These are phyloP conservation scores for Discostella pseudostelligera DNA, from an alignment of 108 stramenopile species.

Conservation along the genomic window DNA sequence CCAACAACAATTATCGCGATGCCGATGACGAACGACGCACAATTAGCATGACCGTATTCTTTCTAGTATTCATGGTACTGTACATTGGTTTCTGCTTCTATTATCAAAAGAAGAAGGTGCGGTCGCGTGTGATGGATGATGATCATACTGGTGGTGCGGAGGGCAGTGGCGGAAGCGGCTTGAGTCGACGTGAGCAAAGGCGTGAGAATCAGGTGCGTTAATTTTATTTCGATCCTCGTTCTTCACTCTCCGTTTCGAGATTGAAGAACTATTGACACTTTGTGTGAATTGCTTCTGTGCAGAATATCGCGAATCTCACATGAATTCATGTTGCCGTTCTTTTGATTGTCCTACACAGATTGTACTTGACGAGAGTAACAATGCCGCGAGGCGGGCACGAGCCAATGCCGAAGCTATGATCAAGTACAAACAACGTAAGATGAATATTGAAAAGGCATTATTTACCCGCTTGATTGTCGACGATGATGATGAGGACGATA, in stretches of 20 bases:
- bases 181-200: neutral
- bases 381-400: constrained; percentile 17
- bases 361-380: constrained; percentile 30
- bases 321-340: no score
- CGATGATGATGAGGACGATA: constrained; percentile 3
- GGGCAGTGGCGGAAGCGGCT: neutral
- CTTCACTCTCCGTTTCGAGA: neutral
- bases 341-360: neutral
- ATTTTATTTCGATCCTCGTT: no score
- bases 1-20: no score
- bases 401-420: constrained; percentile 1
- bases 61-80: constrained; percentile 22
- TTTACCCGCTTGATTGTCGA: constrained; percentile 23
- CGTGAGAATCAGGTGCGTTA: constrained; percentile 12
- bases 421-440: constrained; percentile 30
- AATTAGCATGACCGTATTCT: constrained; percentile 19
- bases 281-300: neutral
- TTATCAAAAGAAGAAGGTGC: constrained; percentile 14
- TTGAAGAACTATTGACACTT: neutral
- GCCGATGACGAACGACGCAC: neutral
- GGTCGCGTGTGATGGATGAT: neutral
- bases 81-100: constrained; percentile 31
- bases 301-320: neutral
- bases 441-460: constrained; percentile 23
- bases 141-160: neutral